Base-by-base conservation (phyloP, 805 yeast species). In the Saturnispora hagleri region DNA sequence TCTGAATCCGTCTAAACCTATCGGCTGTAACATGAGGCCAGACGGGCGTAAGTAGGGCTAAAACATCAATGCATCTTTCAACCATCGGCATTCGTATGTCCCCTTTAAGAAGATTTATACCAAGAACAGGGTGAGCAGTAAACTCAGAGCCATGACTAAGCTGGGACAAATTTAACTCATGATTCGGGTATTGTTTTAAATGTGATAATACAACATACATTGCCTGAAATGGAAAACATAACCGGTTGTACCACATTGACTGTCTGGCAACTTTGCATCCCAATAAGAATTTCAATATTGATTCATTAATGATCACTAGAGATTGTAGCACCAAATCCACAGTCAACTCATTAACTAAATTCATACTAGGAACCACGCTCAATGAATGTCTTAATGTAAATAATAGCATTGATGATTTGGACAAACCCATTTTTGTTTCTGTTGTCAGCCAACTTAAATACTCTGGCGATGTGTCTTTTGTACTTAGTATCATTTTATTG, bases 171-270 rank as follows among this genome's bases (percentile, higher is more conserved):
- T 57, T 60, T 3, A 60, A 24, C 1, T 7, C 17, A 8, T 35
- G 20, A 7, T 46, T 20, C 2, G 63, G 62, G 22, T 43, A 51
- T 28, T 50, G 51, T 18, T 53, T 53, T 5, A 60, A 27, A 46
- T 60, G 63, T 13, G 56, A 52, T 12, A 60, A 43, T 1, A 60
- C 55, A n/a, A 60, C 54, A 15, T 51, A 58, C 57, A 60, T 53
- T 7, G 63, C 62, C 24, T 60, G 62, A 42, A 60, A 60, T 6
- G 63, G 63, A 18, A 60, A 57, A 15, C 62, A 52, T 42, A 52
- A 58, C 18, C 63, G 47, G 26, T 57, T 54, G 44, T 55, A 54
- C 63, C 63, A 60, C 33, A 60, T 31, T 2, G 55, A 44, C 12
- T 50, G 40, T 8, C 42, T 24, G n/a, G 43, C n/a, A 33, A 51